Evolutionary conservation across 108 stramenopile genomes (phyloP), one percentile per base, ranked within the genome.

Genomic region (Nannochloropsis salina): DNA sequence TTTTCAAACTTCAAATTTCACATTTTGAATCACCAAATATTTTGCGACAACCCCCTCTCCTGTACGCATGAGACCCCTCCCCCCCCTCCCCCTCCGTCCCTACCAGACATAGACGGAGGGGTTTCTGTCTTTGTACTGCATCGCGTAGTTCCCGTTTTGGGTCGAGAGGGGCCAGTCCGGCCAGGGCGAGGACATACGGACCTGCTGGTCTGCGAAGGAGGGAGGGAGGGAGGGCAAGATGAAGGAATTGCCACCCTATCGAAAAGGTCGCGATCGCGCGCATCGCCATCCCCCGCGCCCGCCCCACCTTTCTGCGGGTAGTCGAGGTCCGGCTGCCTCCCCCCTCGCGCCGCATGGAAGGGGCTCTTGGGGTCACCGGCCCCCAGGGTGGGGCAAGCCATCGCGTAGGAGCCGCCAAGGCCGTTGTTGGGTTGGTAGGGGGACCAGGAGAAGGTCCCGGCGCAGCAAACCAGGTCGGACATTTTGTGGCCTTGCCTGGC

Each of bases 231-330:
- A 51, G 47, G 47, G 47, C 9, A 12, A 12, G 47, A 51, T n/a
- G n/a, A n/a, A n/a, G n/a, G n/a, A n/a, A n/a, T n/a, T n/a, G n/a
- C 15, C 61, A 74, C n/a, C 4, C 2, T 20, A 74, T 74, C 3
- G 3, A 74, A 74, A 20, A 74, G n/a, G 5, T 74, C n/a, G n/a
- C n/a, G n/a, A n/a, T n/a, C n/a, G n/a, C n/a, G n/a, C n/a, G n/a
- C n/a, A n/a, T n/a, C n/a, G n/a, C n/a, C n/a, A n/a, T n/a, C n/a
- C n/a, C n/a, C n/a, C n/a, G n/a, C n/a, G n/a, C n/a, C n/a, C n/a
- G n/a, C n/a, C n/a, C n/a, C n/a, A 74, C 61, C 61, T 74, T 74
- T 74, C 61, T 74, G 61, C 20, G 61, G 61, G n/a, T 74, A 74
- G 2, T 74, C 61, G 20, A 74, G n/a, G n/a, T 74, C 61, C 61